phyloP scores from a whole-genome alignment of 2,329 filamentous ascomycete genomes.

The Xylariaceae sp. region DNA sequence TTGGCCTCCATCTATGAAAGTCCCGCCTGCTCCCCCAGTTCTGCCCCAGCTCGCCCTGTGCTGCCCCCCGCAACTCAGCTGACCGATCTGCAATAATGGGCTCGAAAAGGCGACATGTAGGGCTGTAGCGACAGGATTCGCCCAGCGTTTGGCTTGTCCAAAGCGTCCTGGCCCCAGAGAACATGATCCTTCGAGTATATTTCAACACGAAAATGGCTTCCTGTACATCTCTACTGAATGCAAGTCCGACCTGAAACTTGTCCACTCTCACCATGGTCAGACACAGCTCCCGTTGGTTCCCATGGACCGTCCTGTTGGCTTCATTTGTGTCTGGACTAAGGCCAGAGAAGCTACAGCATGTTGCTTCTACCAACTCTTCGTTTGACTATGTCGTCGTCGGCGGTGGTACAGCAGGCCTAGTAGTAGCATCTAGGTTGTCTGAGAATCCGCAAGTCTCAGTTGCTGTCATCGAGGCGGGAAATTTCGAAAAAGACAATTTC shows the following conservation, averaged over 20 bases:
- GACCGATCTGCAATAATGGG: too few relatives aligned
- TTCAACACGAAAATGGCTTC: conserved; percentile 6
- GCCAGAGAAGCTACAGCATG: conserved; percentile 6
- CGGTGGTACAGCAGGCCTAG: conserved; percentile 7
- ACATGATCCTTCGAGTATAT: conserved; percentile 1
- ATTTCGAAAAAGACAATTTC: conserved; percentile 8
- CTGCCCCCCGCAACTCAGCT: too few relatives aligned
- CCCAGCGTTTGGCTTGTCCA: conserved; percentile 2
- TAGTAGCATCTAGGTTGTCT: conserved; percentile 9
- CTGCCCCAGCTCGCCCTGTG: too few relatives aligned
- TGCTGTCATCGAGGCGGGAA: conserved; percentile 10
- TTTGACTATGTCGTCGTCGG: conserved; percentile 10
- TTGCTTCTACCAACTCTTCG: conserved; percentile 5
- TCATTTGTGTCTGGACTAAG: conserved; percentile 6
- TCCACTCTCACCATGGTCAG: conserved; percentile 7
- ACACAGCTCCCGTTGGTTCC: conserved; percentile 7
- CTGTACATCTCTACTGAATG: conserved; percentile 2
- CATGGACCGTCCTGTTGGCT: conserved; percentile 4
- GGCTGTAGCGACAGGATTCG: too few relatives aligned
- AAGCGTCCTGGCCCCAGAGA: too few relatives aligned
- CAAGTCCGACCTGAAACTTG: background rate
- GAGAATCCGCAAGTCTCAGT: conserved; percentile 9
- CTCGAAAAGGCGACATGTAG: too few relatives aligned
- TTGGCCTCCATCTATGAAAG: too few relatives aligned
- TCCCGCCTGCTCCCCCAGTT: too few relatives aligned